Conservation (phyloP, 1,284 basidiomycete genomes). For the Bondarzewia mesenterica region DNA sequence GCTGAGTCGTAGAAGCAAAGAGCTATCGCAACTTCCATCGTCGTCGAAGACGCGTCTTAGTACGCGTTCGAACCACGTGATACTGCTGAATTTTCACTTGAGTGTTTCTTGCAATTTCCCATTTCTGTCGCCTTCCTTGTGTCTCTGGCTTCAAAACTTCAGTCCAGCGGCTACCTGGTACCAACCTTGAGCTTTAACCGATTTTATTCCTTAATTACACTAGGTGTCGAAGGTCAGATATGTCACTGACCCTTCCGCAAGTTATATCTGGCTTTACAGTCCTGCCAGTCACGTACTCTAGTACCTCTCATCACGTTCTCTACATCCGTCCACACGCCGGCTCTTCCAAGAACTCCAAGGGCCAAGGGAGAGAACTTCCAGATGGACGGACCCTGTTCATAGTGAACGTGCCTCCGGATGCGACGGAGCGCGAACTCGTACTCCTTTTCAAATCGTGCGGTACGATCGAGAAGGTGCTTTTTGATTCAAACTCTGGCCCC, state of each 20-base stretch:
- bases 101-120: too few species aligned
- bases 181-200: too few species aligned
- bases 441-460: constrained; percentile 70
- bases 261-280: constrained; percentile 14
- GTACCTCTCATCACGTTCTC: constrained; percentile 7
- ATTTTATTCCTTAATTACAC: too few species aligned
- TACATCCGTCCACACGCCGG: constrained; percentile 12
- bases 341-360: constrained; percentile 13
- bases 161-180: too few species aligned
- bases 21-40: too few species aligned
- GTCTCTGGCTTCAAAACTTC: too few species aligned
- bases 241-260: not conserved
- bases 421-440: constrained; percentile 69
- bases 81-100: too few species aligned
- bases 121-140: too few species aligned
- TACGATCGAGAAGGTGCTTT: constrained; percentile 66
- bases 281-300: constrained; percentile 9
- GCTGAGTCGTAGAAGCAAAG: too few species aligned
- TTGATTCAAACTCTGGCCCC: constrained; percentile 38
- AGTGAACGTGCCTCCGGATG: constrained; percentile 80
- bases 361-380: constrained; percentile 33
- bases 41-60: not conserved
- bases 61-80: too few species aligned
- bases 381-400: constrained; percentile 76
- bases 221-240: too few species aligned